Evolutionary conservation across 768 basidiomycete genomes (phyloP), one percentile per base, ranked within the genome.

Genomic region (Crepidotus variabilis): DNA sequence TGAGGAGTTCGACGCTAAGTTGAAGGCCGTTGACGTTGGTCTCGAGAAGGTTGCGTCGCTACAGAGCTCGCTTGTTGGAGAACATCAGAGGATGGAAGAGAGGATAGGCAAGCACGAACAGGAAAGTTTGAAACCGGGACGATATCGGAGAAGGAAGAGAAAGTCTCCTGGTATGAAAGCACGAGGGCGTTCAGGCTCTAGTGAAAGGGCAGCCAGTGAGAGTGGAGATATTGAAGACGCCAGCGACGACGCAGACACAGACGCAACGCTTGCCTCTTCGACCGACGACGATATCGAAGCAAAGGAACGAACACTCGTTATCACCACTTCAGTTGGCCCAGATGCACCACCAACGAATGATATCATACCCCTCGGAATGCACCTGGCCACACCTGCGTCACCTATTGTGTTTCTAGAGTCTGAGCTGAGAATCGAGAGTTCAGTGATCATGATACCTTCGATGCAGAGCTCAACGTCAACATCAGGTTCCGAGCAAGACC

Each of bases 1-100:
- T 50, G 85, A 90, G 43, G 91, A 94, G 61, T 95, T 90, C 87
- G 94, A 66, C 34, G 54, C 57, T 5, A 78, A 83, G 53, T 73
- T 81, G 52, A 74, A 77, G 11, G 68, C 69, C 8, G 72, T 86
- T n/a, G 84, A 87, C 61, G 69, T 73, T 13, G 77, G 81, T 2
- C 60, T 87, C n/a, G 79, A 78, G 39, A 75, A 71, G 58, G 71
- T 79, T 47, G 75, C 75, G 2, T 67, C 64, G 63, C 33, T 77
- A 63, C 63, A 71, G 47, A 62, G 63, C 10, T 63, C 75, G 54
- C 32, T 56, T 67, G 33, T 65, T 52, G 65, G 70, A 54, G 72
- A 75, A 60, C 72, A 78, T 58, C 61, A 74, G 34, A 73, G 77
- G 39, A 71, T 63, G 46, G 66, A 64, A 16, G 57, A 67, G 50